Evolutionary conservation across 1,284 basidiomycete species (phyloP).

Genomic region (Apiotrichum sp.): DNA sequence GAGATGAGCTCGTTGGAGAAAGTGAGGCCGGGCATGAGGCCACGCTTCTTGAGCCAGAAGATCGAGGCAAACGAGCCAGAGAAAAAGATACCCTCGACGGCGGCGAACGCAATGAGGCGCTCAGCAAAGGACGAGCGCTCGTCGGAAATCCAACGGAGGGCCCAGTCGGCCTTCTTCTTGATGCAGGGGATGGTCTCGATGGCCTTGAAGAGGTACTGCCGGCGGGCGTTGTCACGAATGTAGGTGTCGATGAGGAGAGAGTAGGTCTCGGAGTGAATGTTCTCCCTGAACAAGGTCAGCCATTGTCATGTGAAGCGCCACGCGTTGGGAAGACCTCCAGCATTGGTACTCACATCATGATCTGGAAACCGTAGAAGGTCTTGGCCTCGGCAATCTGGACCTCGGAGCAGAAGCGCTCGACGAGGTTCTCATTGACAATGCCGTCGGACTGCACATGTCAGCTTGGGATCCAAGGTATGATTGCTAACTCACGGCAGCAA

Average conservation of each 20-base stretch:
- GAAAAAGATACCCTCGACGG: conserved; percentile 98
- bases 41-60: conserved; percentile 99
- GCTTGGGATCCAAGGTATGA: too few relatives aligned
- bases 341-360: conserved; percentile 91
- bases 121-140: conserved; percentile 77
- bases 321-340: conserved; percentile 86
- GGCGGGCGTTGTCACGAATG: conserved; percentile 79
- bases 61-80: conserved; percentile 90
- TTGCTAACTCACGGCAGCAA: conserved; percentile 42
- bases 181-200: conserved; percentile 91
- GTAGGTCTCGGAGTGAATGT: conserved; percentile 79
- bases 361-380: conserved; percentile 98
- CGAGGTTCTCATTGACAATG: conserved; percentile 95
- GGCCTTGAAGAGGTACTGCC: conserved; percentile 86
- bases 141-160: conserved; percentile 87
- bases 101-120: conserved; percentile 92
- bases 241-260: conserved; percentile 97
- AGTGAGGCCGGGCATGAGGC: conserved; percentile 94
- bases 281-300: conserved; percentile 99
- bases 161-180: conserved; percentile 90
- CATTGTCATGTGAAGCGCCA: too few relatives aligned
- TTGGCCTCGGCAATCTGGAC: conserved; percentile 93
- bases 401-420: conserved; percentile 91
- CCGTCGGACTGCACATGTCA: conserved; percentile 83
- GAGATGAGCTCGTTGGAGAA: conserved; percentile 98